Evolutionary conservation across 2,329 filamentous ascomycete genomes (phyloP), one percentile per base, ranked within the genome.

Genomic region (Dothistroma septosporum): DNA sequence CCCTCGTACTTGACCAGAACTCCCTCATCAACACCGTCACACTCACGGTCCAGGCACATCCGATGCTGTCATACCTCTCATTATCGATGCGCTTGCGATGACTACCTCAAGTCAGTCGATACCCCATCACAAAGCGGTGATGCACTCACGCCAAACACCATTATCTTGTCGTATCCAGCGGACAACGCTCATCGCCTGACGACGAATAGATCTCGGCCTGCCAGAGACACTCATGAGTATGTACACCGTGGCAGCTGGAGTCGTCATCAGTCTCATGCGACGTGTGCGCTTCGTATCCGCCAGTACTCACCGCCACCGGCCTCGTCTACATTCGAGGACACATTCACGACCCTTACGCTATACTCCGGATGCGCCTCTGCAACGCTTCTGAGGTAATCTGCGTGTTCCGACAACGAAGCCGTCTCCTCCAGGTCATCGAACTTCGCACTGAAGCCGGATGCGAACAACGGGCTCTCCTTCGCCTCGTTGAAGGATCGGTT

Each of bases 271-370:
- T 37, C 33, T 37, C 24, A 28, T 28, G 24, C 24, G 6, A 28
- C 24, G 2, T 9, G 33, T 37, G 33, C 33, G 14, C 33, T 11
- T 37, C 33, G 7, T 37, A 2, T 2, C 33, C 2, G 33, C 33
- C 7, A 11, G 14, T 37, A 37, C 33, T 37, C 33, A 37, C 33
- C 58, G 5, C 61, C 59, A 14, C 24, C 24, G 28, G 21, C 44
- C 53, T 62, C 61, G 46, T 62, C 57, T 7, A 63, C 61, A 49
- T 61, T 55, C 14, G 61, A 41, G 28, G 52, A 47, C 12, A 63
- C 56, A 21, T 61, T 48, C 31, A 61, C 52, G 12, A 63, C 58
- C 31, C 61, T 56, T 9, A 61, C 49, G 35, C 46, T 47, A 50
- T 61, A 63, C n/a, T 44, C 55, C 5, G 61, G 61, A 50, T 63